Conservation (phyloP, 805 yeast genomes). For the Debaryomyces tyrocola region DNA sequence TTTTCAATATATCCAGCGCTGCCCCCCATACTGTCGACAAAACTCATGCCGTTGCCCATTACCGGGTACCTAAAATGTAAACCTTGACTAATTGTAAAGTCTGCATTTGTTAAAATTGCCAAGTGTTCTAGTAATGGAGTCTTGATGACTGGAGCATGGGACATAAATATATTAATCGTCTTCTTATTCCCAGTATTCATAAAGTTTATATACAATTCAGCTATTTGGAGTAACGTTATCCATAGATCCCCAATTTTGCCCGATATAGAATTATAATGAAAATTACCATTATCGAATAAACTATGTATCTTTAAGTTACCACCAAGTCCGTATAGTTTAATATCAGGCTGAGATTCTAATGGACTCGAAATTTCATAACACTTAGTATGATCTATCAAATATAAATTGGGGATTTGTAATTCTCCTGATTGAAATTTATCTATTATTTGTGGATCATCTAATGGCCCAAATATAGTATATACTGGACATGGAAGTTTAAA, state of each 20-base stretch:
- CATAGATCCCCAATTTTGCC: constrained; percentile 61
- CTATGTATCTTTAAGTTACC: constrained; percentile 68
- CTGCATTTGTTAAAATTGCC: constrained; percentile 65
- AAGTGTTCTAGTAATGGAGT: constrained; percentile 70
- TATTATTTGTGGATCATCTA: constrained; percentile 70
- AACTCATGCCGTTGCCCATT: constrained; percentile 66
- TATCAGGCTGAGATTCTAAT: constrained; percentile 38
- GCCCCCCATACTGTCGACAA: constrained; percentile 49
- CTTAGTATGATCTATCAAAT: constrained; percentile 59
- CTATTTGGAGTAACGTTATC: constrained; percentile 71
- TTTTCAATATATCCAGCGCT: constrained; percentile 48
- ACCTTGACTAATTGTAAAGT: constrained; percentile 71
- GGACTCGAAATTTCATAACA: constrained; percentile 43
- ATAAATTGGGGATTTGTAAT: constrained; percentile 55
- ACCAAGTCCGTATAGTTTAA: constrained; percentile 69
- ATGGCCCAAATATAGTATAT: constrained; percentile 74
- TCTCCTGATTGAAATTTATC: constrained; percentile 59
- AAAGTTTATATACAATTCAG: constrained; percentile 47
- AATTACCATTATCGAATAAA: constrained; percentile 51
- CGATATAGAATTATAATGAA: constrained; percentile 11
- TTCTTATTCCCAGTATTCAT: constrained; percentile 14
- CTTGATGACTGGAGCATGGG: constrained; percentile 70
- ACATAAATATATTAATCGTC: constrained; percentile 60
- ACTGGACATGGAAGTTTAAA: constrained; percentile 56
- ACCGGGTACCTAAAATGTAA: constrained; percentile 70